phyloP scores from a whole-genome alignment of 148 eudicot species.

The Vaccinium myrtillus region DNA sequence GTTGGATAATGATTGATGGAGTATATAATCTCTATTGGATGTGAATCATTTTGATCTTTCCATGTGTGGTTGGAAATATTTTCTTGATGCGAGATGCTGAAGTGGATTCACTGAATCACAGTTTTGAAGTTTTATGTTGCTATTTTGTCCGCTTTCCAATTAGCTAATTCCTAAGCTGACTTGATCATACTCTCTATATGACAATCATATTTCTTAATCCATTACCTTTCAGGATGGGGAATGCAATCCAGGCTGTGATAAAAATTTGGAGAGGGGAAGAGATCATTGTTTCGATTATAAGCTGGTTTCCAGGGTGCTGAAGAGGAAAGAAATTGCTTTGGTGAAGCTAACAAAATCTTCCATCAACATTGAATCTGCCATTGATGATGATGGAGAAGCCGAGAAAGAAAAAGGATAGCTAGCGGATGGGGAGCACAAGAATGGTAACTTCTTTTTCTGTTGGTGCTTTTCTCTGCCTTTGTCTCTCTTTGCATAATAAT shows the following conservation, averaged over 20 bases:
- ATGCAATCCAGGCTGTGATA: constrained; percentile 87
- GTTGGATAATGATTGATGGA: not conserved
- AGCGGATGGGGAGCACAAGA: constrained; percentile 95
- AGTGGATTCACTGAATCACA: not conserved
- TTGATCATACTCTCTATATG: not conserved
- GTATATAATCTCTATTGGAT: not conserved
- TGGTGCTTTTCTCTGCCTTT: not conserved
- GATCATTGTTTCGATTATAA: constrained; percentile 89
- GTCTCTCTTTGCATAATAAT: not conserved
- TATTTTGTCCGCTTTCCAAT: not conserved
- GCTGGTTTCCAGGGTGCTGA: constrained; percentile 92
- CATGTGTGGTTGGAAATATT: not conserved
- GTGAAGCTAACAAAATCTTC: constrained; percentile 78
- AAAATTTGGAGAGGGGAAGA: constrained; percentile 94
- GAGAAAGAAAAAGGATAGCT: constrained; percentile 81
- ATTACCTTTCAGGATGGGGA: constrained; percentile 60
- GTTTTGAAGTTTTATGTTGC: not conserved
- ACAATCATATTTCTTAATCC: not conserved
- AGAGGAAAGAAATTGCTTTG: constrained; percentile 88
- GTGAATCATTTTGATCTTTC: not conserved
- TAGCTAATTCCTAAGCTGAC: not conserved
- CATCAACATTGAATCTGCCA: constrained; percentile 78
- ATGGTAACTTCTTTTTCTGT: constrained; percentile 43
- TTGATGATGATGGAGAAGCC: constrained; percentile 91
- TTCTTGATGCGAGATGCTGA: not conserved